Base-by-base conservation (phyloP, 768 basidiomycete genomes). In the Lentinula sp. region DNA sequence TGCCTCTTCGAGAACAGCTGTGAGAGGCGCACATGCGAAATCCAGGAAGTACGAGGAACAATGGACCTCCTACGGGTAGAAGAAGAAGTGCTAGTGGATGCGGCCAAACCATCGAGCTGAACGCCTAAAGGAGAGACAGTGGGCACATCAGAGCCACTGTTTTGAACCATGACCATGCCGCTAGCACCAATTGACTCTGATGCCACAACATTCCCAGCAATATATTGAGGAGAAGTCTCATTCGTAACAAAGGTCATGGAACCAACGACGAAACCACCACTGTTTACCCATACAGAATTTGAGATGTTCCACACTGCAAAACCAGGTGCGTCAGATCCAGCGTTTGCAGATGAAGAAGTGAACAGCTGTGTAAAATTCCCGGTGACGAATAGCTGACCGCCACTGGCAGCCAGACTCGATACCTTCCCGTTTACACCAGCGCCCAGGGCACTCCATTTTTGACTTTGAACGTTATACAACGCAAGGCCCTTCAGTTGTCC, bases 401-500 rank as follows among this genome's bases (percentile, higher is more conserved):
- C 73, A 18, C 73, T 69, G 32, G 86, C 63, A 21, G 75, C 74
- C 21, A 99, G 75, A 35, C 78, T 80, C 5, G 79, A 75, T n/a
- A 98, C 93, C 2, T 68, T 65, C 1, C 94, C 94, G 61, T 95
- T 78, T 9, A 96, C 77, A 42, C 95, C 95, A 59, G 82, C 87
- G 6, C 76, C 82, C 3, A 97, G 74, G 1, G 88, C 61, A 13
- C 71, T 73, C 95, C 95, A 98, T 9, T 79, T 68, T 62, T 86
- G 81, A 34, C 76, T 77, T 56, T 74, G 67, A 10, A 93, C 74
- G 64, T 94, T 81, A 71, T 94, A 98, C 57, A 83, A 68, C 0
- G 87, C 93, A 35, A 96, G 72, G 39, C 85, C 81, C 48, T 71
- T 72, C 39, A 93, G 74, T 37, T 72, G 75, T 58, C 82, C 81